Evolutionary conservation across 1,284 basidiomycete species (phyloP).

Genomic region (Leccinum pachyderme): DNA sequence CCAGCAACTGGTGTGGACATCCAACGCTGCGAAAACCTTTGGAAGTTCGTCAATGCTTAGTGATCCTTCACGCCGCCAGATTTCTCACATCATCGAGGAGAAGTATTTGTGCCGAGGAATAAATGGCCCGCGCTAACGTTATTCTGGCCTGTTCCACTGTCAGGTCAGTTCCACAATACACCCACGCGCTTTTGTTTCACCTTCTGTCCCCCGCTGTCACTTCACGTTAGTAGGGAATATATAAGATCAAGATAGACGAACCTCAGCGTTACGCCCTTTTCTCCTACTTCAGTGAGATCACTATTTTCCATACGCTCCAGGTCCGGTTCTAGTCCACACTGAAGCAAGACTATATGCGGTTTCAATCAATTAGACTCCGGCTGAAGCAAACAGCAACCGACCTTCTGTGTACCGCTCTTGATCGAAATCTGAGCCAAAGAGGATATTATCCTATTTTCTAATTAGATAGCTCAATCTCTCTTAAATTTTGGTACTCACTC

Average conservation of each 20-base stretch:
- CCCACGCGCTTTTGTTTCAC: not conserved
- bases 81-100: conserved; percentile 39
- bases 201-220: conserved; percentile 12
- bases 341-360: conserved; percentile 43
- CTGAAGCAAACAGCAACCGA: not conserved
- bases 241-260: conserved; percentile 1
- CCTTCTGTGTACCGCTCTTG: conserved; percentile 11
- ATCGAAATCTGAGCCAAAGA: conserved; percentile 10
- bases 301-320: conserved; percentile 57
- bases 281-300: conserved; percentile 40
- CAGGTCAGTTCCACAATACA: not conserved
- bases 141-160: conserved; percentile 33
- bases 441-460: conserved; percentile 8
- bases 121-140: conserved; percentile 43
- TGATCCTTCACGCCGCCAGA: not conserved
- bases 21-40: conserved; percentile 34
- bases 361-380: not conserved
- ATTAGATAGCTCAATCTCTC: conserved; percentile 24
- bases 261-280: conserved; percentile 31
- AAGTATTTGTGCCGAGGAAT: conserved; percentile 37
- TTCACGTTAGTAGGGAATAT: not conserved
- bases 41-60: conserved; percentile 27
- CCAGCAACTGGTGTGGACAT: conserved; percentile 64
- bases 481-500: conserved; percentile 18
- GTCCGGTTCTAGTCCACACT: conserved; percentile 59